Evolutionary conservation across 2,329 filamentous ascomycete genomes (phyloP).

Genomic region (Colletotrichum somersetense): DNA sequence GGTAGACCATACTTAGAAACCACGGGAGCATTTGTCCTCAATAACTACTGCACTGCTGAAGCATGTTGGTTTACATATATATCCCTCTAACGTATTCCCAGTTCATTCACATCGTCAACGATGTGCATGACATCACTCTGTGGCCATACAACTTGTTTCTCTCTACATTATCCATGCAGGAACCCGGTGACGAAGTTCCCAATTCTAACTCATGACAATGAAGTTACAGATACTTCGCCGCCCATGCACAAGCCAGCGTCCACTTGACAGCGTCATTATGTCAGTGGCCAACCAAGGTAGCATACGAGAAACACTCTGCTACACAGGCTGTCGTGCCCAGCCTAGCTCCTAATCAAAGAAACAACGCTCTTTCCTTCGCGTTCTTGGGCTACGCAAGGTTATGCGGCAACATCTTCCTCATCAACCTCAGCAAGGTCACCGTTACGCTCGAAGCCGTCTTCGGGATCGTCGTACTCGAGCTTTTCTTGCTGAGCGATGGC

Average conservation of each 20-base stretch:
- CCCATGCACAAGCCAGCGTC: slow-evolving; percentile 2
- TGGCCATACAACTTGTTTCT: slow-evolving; percentile 32
- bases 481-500: slow-evolving; percentile 96
- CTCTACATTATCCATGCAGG: slow-evolving; percentile 39
- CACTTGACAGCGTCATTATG: slow-evolving; percentile 32
- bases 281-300: slow-evolving; percentile 10
- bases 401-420: slow-evolving; percentile 54
- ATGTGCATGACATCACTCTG: slow-evolving; percentile 34
- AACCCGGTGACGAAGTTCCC: slow-evolving; percentile 25
- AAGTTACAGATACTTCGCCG: slow-evolving; percentile 11
- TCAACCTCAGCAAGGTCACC: slow-evolving; percentile 65
- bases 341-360: slow-evolving; percentile 15
- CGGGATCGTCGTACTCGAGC: slow-evolving; percentile 67
- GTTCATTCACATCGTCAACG: slow-evolving; percentile 21
- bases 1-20: background rate
- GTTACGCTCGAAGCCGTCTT: slow-evolving; percentile 61
- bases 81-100: background rate
- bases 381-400: background rate
- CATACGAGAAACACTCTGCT: slow-evolving; percentile 1
- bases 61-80: background rate
- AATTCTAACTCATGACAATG: slow-evolving; percentile 19
- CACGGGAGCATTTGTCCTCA: background rate
- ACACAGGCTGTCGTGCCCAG: slow-evolving; percentile 1
- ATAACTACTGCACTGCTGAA: background rate
- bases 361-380: background rate